Conservation (phyloP, 495 filamentous ascomycete genomes). For the Neurospora africana region DNA sequence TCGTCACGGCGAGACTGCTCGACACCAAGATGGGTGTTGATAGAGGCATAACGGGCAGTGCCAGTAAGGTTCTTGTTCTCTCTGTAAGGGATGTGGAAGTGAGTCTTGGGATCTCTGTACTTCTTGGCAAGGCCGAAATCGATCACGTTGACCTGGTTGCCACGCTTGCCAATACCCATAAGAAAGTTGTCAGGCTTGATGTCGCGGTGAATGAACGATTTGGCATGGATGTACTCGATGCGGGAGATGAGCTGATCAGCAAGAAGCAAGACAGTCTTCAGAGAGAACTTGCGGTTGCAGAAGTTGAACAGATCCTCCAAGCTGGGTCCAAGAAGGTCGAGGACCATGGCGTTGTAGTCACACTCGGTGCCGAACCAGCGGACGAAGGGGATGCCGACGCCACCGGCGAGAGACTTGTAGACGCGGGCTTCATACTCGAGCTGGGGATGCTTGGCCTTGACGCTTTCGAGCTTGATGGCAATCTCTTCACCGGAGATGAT, state of each 20-base stretch:
- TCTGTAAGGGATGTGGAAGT: constrained; percentile 99
- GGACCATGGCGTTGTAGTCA: constrained; percentile 99
- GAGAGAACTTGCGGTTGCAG: constrained; percentile 98
- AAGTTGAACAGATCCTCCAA: constrained; percentile 99
- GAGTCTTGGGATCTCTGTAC: constrained; percentile 98
- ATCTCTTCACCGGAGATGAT: constrained; percentile 99
- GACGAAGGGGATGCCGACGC: constrained; percentile 98
- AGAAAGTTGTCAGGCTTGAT: constrained; percentile 99
- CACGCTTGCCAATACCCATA: constrained; percentile 99
- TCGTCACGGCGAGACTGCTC: constrained; percentile 99
- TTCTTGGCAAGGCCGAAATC: constrained; percentile 99
- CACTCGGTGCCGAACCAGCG: constrained; percentile 99
- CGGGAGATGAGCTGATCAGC: constrained; percentile 98
- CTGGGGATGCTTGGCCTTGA: constrained; percentile 99
- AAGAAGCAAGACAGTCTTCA: constrained; percentile 97
- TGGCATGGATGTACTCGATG: constrained; percentile 99
- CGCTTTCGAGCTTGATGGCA: constrained; percentile 98
- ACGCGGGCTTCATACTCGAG: constrained; percentile 99
- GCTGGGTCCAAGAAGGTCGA: constrained; percentile 93
- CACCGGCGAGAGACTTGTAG: constrained; percentile 98
- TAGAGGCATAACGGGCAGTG: constrained; percentile 96
- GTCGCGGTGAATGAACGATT: constrained; percentile 99
- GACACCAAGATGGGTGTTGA: constrained; percentile 98
- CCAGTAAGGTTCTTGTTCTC: constrained; percentile 99
- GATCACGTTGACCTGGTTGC: constrained; percentile 99